Percentiles rank a stretch among this genome's conserved stretches.
Evolutionary conservation across 441 rosid genomes (phyloP).

Genomic region (Metrosideros polymorpha): DNA sequence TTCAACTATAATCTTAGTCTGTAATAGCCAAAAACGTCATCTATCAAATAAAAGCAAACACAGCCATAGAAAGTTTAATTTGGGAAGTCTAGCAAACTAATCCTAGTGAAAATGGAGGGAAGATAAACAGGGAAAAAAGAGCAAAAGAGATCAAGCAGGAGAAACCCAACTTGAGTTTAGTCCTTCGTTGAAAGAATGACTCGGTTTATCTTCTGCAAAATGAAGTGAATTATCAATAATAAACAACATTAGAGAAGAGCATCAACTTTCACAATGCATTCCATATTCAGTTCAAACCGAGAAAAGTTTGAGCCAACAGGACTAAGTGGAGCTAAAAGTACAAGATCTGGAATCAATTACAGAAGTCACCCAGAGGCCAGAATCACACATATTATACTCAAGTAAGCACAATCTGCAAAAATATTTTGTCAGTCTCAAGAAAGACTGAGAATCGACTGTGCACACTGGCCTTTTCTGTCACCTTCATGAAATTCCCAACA

Average conservation of each 20-base stretch:
- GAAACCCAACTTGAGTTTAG: not conserved
- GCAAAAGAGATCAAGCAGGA: not conserved
- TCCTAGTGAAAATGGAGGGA: not conserved
- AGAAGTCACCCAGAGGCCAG: not conserved
- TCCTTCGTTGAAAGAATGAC: not conserved
- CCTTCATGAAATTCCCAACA: conserved; percentile 23
- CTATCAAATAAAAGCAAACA: not conserved
- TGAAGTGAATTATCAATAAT: not conserved
- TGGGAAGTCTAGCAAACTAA: not conserved
- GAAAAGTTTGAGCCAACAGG: not conserved
- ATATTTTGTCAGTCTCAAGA: not conserved
- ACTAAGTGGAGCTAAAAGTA: not conserved
- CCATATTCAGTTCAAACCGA: not conserved
- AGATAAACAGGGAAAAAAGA: not conserved
- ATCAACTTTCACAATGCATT: not conserved
- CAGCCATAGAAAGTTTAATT: not conserved
- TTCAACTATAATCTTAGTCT: not conserved
- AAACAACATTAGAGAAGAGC: not conserved
- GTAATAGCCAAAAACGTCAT: not conserved
- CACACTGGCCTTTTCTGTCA: not conserved
- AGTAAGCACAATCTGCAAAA: not conserved
- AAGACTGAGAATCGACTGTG: not conserved
- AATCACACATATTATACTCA: not conserved
- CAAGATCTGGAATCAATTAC: not conserved
- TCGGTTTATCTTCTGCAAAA: not conserved